Percentiles rank a stretch among this genome's conserved stretches.
These are phyloP conservation scores for Pythium chondricola DNA, from an alignment of 352 stramenopile species.

Conservation along the genomic window DNA sequence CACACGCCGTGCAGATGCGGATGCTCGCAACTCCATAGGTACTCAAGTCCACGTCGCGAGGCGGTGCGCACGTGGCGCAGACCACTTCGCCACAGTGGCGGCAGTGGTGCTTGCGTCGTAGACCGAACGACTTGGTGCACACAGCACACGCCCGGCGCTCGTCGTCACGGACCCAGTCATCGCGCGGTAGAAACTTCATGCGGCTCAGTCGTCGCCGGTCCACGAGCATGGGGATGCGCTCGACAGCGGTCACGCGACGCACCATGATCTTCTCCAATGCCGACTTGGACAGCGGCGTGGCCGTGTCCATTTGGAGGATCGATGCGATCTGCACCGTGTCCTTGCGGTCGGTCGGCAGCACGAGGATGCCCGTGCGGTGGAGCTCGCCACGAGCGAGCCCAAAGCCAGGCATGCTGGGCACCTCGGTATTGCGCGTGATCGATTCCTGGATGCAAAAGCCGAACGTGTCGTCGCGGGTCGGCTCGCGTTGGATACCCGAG, in stretches of 20 bases:
- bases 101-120: conserved; percentile 61
- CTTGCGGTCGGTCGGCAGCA: conserved; percentile 45
- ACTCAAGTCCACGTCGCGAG: conserved; percentile 38
- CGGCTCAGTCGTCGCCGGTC: conserved; percentile 51
- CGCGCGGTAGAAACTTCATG: conserved; percentile 40
- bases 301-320: conserved; percentile 48
- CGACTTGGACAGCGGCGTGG: conserved; percentile 23
- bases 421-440: conserved; percentile 48
- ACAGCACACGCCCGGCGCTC: conserved; percentile 54
- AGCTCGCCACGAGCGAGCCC: conserved; percentile 48
- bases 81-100: conserved; percentile 71
- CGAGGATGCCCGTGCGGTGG: conserved; percentile 55
- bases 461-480: conserved; percentile 21
- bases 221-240: conserved; percentile 41
- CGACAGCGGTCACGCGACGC: conserved; percentile 37
- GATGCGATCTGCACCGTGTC: conserved; percentile 63
- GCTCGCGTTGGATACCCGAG: conserved; percentile 36
- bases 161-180: conserved; percentile 55
- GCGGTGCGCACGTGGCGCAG: conserved; percentile 55
- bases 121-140: conserved; percentile 55
- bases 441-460: conserved; percentile 70
- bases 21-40: conserved; percentile 27
- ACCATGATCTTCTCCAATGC: conserved; percentile 44
- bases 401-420: conserved; percentile 48
- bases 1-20: conserved; percentile 62